A percentile compares a stretch with the other conserved stretches of the same genome.
Conservation (phyloP, 1,284 basidiomycete genomes). For the Cronartium ribicola region DNA sequence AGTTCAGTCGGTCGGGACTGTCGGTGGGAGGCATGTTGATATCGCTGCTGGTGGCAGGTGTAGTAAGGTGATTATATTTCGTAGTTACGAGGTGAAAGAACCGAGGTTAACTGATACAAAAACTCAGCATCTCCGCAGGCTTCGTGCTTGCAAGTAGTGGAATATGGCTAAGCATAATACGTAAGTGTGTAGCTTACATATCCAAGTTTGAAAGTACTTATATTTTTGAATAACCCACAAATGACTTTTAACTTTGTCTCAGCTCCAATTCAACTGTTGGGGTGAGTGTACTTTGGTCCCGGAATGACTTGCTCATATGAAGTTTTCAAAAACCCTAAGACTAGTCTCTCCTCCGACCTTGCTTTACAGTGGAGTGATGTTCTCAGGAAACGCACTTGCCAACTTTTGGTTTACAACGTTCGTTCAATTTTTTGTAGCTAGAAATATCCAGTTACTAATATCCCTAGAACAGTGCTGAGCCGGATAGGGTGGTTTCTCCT, state of each 20-base stretch:
- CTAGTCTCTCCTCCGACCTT: not conserved
- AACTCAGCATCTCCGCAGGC: not conserved
- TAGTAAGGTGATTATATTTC: not conserved
- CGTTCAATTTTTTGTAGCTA: not conserved
- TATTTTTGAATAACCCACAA: not conserved
- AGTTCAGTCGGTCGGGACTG: not conserved
- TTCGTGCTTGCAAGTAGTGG: conserved; percentile 7
- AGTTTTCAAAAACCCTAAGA: no score
- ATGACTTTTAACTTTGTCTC: not conserved
- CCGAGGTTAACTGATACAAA: no score
- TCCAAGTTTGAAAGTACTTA: not conserved
- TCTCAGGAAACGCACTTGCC: not conserved
- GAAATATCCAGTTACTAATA: no score
- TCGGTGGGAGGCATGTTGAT: not conserved
- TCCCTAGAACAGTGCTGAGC: no score
- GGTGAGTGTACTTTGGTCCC: not conserved
- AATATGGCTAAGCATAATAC: conserved; percentile 4
- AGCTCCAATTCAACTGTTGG: conserved; percentile 5
- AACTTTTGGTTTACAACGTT: conserved; percentile 9
- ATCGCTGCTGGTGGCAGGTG: not conserved
- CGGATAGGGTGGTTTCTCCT: no score
- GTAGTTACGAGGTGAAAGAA: no score
- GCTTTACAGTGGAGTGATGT: not conserved
- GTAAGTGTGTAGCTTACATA: not conserved
- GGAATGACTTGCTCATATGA: no score